These are phyloP conservation scores for Atalantia buxifolia DNA, from an alignment of 345 rosid species.

Conservation along the genomic window DNA sequence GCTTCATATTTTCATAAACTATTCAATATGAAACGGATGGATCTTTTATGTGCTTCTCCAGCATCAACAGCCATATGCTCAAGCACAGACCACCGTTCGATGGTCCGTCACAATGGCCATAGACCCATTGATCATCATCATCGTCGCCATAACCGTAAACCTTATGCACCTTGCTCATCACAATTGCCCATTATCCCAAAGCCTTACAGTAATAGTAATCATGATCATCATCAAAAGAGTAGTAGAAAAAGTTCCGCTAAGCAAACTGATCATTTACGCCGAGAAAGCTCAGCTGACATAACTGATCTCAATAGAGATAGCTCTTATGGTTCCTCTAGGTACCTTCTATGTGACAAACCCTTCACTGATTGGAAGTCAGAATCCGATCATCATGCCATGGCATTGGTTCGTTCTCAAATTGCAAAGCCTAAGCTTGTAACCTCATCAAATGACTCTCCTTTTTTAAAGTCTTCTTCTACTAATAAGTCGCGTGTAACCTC, in stretches of 20 bases:
- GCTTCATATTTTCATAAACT: neutral
- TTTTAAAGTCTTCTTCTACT: slow-evolving; percentile 34
- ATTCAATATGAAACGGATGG: slow-evolving; percentile 57
- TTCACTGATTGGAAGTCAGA: slow-evolving; percentile 42
- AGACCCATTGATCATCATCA: slow-evolving; percentile 18
- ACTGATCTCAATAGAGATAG: slow-evolving; percentile 29
- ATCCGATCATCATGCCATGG: slow-evolving; percentile 29
- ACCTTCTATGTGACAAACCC: slow-evolving; percentile 58
- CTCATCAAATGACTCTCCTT: slow-evolving; percentile 12
- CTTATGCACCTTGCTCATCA: slow-evolving; percentile 44
- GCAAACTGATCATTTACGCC: slow-evolving; percentile 26
- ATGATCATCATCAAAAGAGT: slow-evolving; percentile 16
- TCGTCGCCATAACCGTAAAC: slow-evolving; percentile 26
- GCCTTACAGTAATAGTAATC: neutral
- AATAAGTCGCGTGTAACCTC: slow-evolving; percentile 38
- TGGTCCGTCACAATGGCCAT: slow-evolving; percentile 35
- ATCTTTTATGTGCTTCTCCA: slow-evolving; percentile 77
- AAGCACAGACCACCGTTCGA: slow-evolving; percentile 41
- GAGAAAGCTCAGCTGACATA: slow-evolving; percentile 65
- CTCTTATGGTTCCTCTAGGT: slow-evolving; percentile 47
- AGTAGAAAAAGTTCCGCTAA: slow-evolving; percentile 27
- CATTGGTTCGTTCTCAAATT: slow-evolving; percentile 29
- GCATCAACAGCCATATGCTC: slow-evolving; percentile 79
- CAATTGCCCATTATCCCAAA: slow-evolving; percentile 39
- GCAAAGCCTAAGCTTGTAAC: slow-evolving; percentile 22